These are phyloP conservation scores for Hevea brasiliensis DNA, from an alignment of 345 rosid genomes.

Conservation along the genomic window DNA sequence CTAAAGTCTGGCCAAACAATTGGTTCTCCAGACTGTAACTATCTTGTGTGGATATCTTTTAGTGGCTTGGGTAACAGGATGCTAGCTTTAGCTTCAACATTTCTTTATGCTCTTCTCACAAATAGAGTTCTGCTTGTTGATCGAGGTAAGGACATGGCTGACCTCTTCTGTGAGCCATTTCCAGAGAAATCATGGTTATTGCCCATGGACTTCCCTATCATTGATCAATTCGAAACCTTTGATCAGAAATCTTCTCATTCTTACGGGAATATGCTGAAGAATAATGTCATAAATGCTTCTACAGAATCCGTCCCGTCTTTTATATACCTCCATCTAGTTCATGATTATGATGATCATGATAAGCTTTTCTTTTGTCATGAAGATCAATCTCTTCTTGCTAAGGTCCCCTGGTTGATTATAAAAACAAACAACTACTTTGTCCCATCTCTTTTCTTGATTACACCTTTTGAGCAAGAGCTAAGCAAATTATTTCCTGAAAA, in stretches of 20 bases:
- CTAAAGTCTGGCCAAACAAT: conserved; percentile 17
- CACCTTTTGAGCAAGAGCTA: conserved; percentile 29
- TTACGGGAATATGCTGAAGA: conserved; percentile 29
- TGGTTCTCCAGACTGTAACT: conserved; percentile 25
- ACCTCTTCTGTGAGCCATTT: conserved; percentile 36
- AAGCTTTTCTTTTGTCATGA: conserved; percentile 31
- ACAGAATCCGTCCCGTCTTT: conserved; percentile 5
- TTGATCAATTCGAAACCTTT: conserved; percentile 13
- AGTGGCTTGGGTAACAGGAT: conserved; percentile 36
- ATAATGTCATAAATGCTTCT: conserved; percentile 12
- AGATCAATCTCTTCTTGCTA: conserved; percentile 23
- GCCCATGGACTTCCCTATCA: conserved; percentile 23
- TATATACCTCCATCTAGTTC: conserved; percentile 27
- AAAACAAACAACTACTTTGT: conserved; percentile 29
- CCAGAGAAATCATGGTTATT: conserved; percentile 31
- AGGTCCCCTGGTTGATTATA: conserved; percentile 30
- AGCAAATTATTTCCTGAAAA: conserved; percentile 23
- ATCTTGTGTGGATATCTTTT: conserved; percentile 32
- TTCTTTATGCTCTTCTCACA: conserved; percentile 32
- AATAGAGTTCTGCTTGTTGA: conserved; percentile 32
- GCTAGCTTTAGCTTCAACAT: conserved; percentile 26
- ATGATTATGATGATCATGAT: conserved; percentile 29
- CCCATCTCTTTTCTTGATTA: conserved; percentile 27
- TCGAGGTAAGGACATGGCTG: conserved; percentile 29
- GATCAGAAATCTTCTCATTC: conserved; percentile 17